Evolutionary conservation across 2,329 filamentous ascomycete genomes (phyloP).

Genomic region (Exophiala sp.): DNA sequence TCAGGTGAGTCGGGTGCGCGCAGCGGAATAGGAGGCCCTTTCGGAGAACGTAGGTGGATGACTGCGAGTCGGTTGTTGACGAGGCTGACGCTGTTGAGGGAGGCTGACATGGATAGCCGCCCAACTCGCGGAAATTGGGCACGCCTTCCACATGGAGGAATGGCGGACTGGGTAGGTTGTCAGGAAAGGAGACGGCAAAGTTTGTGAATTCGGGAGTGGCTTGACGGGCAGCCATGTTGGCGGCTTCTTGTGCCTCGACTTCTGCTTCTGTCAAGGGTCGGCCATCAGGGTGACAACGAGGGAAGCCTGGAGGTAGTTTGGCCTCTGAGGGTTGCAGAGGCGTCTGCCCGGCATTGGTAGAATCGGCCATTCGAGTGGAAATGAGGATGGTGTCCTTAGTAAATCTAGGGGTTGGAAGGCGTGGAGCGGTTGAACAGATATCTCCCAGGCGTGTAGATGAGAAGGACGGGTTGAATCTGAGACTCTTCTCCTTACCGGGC

Average conservation of each 20-base stretch:
- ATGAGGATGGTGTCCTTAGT: no score
- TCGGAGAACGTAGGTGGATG: slow-evolving; percentile 37
- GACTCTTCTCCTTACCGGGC: no score
- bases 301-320: slow-evolving; percentile 1
- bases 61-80: slow-evolving; percentile 5
- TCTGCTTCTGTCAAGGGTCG: slow-evolving; percentile 15
- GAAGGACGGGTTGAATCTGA: no score
- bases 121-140: slow-evolving; percentile 63
- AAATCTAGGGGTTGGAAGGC: no score
- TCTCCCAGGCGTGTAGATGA: no score
- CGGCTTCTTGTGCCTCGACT: slow-evolving; percentile 8
- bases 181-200: slow-evolving; percentile 21
- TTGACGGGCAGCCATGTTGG: slow-evolving; percentile 10
- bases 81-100: background rate
- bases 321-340: slow-evolving; percentile 7
- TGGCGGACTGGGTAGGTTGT: slow-evolving; percentile 27
- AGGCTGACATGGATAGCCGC: slow-evolving; percentile 46
- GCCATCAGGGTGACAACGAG: slow-evolving; percentile 8
- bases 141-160: slow-evolving; percentile 49
- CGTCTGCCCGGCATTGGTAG: background rate
- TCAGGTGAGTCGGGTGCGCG: slow-evolving; percentile 58
- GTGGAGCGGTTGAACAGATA: no score
- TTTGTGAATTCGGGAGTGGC: slow-evolving; percentile 22
- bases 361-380: background rate
- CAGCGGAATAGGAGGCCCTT: slow-evolving; percentile 58